Conservation (phyloP, 768 basidiomycete species). For the Collybia mongolica region DNA sequence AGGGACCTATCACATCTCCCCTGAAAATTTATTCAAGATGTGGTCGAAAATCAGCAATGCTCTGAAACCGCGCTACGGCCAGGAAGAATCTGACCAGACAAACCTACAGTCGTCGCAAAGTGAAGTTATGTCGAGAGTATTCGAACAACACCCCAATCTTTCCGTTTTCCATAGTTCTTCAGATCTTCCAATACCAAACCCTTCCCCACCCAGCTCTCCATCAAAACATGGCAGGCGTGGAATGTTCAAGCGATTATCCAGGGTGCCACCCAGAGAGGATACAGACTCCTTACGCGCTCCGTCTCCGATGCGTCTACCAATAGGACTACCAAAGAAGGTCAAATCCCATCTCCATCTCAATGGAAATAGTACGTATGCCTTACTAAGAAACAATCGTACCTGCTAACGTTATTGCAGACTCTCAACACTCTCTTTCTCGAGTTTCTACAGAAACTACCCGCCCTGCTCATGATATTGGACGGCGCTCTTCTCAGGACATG, state of each 20-base stretch:
- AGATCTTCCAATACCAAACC: constrained; percentile 23
- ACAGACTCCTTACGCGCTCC: constrained; percentile 32
- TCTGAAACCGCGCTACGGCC: constrained; percentile 41
- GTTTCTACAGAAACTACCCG: constrained; percentile 12
- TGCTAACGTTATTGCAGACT: constrained; percentile 18
- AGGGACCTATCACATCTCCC: not conserved
- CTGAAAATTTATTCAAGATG: constrained; percentile 30
- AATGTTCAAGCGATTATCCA: constrained; percentile 57
- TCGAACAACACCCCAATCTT: constrained; percentile 61
- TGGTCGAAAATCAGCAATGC: constrained; percentile 64
- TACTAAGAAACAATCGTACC: not conserved
- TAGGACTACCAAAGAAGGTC: constrained; percentile 51
- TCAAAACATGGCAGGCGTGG: constrained; percentile 43
- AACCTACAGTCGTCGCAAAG: constrained; percentile 20
- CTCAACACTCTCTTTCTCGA: constrained; percentile 29
- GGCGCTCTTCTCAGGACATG: constrained; percentile 33
- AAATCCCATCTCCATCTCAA: constrained; percentile 36
- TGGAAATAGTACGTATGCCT: constrained; percentile 32
- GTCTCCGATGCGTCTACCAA: constrained; percentile 32
- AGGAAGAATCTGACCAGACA: constrained; percentile 27
- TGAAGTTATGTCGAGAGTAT: constrained; percentile 50
- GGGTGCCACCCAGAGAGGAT: constrained; percentile 37
- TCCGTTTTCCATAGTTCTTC: constrained; percentile 50
- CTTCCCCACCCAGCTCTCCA: constrained; percentile 49
- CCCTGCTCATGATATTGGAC: constrained; percentile 13